These are phyloP conservation scores for Aspergillus viridinutans DNA, from an alignment of 2,329 filamentous ascomycete genomes.

Conservation along the genomic window DNA sequence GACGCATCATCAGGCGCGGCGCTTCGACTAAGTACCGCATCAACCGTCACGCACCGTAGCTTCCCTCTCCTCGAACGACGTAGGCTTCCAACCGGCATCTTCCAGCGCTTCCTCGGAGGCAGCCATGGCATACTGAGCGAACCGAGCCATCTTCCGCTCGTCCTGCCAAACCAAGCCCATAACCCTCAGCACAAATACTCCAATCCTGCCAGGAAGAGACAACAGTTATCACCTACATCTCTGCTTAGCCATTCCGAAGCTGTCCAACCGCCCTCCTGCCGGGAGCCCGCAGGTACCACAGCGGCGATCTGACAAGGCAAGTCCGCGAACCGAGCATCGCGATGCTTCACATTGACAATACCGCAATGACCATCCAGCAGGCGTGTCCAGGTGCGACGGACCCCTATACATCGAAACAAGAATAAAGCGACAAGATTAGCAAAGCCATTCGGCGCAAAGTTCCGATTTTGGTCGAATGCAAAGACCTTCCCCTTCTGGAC, in stretches of 20 bases:
- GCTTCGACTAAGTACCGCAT: background rate
- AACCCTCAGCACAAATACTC: background rate
- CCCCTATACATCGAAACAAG: slow-evolving; percentile 45
- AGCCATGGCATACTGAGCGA: slow-evolving; percentile 86
- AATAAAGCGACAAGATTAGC: slow-evolving; percentile 1
- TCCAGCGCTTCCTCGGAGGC: slow-evolving; percentile 79
- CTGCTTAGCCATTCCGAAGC: slow-evolving; percentile 43
- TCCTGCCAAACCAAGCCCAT: slow-evolving; percentile 42
- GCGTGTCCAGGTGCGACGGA: slow-evolving; percentile 72
- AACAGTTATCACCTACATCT: slow-evolving; percentile 29
- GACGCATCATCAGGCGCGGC: slow-evolving; percentile 7
- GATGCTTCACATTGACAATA: slow-evolving; percentile 66
- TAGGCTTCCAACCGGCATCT: slow-evolving; percentile 73
- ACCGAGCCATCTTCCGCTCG: slow-evolving; percentile 77
- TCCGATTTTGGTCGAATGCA: slow-evolving; percentile 7
- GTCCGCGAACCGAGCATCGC: slow-evolving; percentile 61
- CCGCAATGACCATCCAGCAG: slow-evolving; percentile 77
- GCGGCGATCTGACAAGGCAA: slow-evolving; percentile 84
- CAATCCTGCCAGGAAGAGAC: background rate
- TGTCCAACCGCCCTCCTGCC: slow-evolving; percentile 42
- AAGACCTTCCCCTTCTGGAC: slow-evolving; percentile 31
- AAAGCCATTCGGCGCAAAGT: background rate
- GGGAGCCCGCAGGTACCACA: slow-evolving; percentile 62
- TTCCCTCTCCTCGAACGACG: slow-evolving; percentile 60
- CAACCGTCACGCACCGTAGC: slow-evolving; percentile 52